These are phyloP conservation scores for Mitragyna speciosa DNA, from an alignment of 257 asterid genomes.

Conservation along the genomic window DNA sequence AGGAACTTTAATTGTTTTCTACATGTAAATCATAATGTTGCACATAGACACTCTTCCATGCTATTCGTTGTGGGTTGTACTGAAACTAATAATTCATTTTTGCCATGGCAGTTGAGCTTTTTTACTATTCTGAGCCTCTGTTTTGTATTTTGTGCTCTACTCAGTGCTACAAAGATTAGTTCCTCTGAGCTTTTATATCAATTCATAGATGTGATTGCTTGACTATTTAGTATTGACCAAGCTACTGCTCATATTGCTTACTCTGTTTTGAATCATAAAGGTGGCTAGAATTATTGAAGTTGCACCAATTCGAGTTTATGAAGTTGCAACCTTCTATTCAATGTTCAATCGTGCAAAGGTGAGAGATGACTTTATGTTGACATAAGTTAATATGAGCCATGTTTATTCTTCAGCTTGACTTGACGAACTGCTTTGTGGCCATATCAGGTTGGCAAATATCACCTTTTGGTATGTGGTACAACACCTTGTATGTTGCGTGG, in stretches of 20 bases:
- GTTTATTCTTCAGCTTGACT: conserved; percentile 4
- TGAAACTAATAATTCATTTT: neutral
- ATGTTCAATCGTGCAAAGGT: conserved; percentile 97
- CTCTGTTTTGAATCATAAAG: conserved; percentile 37
- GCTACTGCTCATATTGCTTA: conserved; percentile 7
- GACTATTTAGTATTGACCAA: neutral
- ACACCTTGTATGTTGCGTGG: conserved; percentile 99
- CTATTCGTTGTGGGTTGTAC: neutral
- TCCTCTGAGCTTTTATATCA: conserved; percentile 1
- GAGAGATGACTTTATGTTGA: conserved; percentile 22
- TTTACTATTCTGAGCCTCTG: neutral
- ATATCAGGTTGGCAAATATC: conserved; percentile 89
- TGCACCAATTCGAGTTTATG: conserved; percentile 95
- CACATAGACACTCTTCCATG: neutral
- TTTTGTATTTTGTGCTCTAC: neutral
- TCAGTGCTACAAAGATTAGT: neutral
- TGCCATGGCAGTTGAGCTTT: neutral
- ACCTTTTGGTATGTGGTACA: conserved; percentile 97
- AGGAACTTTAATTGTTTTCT: neutral
- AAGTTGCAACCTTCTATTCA: conserved; percentile 97
- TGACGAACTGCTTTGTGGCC: conserved; percentile 20
- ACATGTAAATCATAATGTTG: neutral
- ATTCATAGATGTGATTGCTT: conserved; percentile 13
- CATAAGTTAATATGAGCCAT: conserved; percentile 9
- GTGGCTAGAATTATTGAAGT: conserved; percentile 94